Percentiles rank a stretch among this genome's conserved stretches.
These are phyloP conservation scores for Acanthamoeba triangularis DNA, from an alignment of 208 protist species.

Conservation along the genomic window DNA sequence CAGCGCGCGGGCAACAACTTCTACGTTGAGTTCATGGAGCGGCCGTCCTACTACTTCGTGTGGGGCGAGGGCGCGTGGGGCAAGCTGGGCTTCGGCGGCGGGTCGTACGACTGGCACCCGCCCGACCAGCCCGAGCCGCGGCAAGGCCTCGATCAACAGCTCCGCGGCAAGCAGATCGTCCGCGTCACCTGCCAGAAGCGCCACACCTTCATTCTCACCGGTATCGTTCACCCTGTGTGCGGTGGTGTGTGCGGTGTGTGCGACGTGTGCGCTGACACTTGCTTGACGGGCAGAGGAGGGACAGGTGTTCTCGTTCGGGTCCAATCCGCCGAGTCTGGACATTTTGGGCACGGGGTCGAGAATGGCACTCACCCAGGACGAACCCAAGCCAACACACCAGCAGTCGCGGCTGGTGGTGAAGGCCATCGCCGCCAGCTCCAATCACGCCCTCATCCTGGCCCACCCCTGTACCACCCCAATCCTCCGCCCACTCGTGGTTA, in stretches of 20 bases:
- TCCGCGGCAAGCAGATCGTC: conserved; percentile 16
- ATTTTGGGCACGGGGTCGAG: neutral
- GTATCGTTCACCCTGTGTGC: neutral
- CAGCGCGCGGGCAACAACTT: neutral
- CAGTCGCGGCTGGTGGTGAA: neutral
- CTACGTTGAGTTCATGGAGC: neutral
- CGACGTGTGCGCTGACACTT: neutral
- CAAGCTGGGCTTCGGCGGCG: conserved; percentile 5
- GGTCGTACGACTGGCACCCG: neutral
- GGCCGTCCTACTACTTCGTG: conserved; percentile 1
- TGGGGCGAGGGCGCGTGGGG: neutral
- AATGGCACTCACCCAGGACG: neutral
- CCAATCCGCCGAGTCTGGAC: neutral
- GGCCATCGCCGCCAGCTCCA: neutral
- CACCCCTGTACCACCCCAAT: neutral
- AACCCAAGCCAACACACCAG: neutral
- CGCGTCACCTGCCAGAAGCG: neutral
- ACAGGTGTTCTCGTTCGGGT: neutral
- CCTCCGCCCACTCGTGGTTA: too few species aligned
- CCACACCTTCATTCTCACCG: conserved; percentile 1
- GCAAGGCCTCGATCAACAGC: neutral
- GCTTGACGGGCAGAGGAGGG: neutral
- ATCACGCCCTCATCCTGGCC: neutral
- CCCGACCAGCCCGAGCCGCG: conserved; percentile 4
- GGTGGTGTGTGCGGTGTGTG: neutral